Percentiles rank a stretch among this genome's conserved stretches.
These are phyloP conservation scores for Clitopilus hobsonii DNA, from an alignment of 768 basidiomycete genomes.

Conservation along the genomic window DNA sequence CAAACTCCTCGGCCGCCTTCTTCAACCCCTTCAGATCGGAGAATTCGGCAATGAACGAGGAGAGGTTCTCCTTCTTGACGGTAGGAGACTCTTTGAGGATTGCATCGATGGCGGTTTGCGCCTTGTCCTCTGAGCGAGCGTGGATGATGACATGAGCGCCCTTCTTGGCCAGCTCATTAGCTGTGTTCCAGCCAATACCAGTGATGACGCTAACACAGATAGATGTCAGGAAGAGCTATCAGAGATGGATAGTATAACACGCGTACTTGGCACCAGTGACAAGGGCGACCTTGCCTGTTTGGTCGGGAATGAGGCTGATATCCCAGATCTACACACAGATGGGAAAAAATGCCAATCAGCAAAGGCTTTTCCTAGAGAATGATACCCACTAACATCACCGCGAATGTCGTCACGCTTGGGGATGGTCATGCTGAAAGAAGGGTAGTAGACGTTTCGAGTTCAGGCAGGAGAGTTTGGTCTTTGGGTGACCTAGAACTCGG, in stretches of 20 bases:
- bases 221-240: not conserved
- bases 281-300: constrained; percentile 3
- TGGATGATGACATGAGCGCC: constrained; percentile 23
- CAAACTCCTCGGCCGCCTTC: constrained; percentile 1
- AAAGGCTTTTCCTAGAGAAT: too few relatives aligned
- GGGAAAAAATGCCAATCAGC: too few relatives aligned
- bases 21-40: constrained; percentile 8
- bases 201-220: not conserved
- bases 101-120: not conserved
- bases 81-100: not conserved
- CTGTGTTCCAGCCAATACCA: constrained; percentile 12
- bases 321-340: not conserved
- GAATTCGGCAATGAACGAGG: not conserved
- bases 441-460: too few relatives aligned
- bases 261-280: constrained; percentile 10
- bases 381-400: too few relatives aligned
- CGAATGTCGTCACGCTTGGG: too few relatives aligned
- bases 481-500: too few relatives aligned
- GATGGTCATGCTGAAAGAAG: too few relatives aligned
- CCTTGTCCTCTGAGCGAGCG: constrained; percentile 13
- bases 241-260: not conserved
- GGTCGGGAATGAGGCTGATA: not conserved
- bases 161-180: constrained; percentile 15
- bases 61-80: constrained; percentile 4
- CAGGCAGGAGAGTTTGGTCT: too few relatives aligned